Conservation (phyloP, 1,284 basidiomycete genomes). For the Ceratobasidium sp. region DNA sequence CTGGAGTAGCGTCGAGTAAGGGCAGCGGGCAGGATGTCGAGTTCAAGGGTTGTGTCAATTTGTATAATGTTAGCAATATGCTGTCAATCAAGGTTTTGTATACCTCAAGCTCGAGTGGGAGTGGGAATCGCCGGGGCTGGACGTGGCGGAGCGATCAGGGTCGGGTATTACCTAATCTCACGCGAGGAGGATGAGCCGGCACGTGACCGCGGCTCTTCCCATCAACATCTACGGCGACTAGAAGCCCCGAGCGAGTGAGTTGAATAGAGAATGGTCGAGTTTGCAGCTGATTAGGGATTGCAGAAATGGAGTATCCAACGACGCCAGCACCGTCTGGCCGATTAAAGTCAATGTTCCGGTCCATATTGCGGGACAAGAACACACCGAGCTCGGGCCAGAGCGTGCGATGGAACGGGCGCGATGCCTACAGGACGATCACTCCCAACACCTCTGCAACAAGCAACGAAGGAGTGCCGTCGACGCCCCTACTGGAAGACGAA, state of each 20-base stretch:
- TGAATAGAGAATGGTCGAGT: not conserved
- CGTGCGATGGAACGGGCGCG: conserved; percentile 74
- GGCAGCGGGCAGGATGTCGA: no score
- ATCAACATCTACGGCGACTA: not conserved
- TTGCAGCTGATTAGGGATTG: not conserved
- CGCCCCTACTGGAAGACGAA: conserved; percentile 29
- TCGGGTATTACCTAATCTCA: no score
- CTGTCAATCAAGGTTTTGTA: no score
- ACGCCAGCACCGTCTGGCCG: conserved; percentile 18
- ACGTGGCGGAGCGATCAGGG: no score
- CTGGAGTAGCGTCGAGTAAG: no score
- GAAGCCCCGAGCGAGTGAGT: not conserved
- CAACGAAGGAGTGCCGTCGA: conserved; percentile 4
- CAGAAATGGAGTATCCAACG: conserved; percentile 22
- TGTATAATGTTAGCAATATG: no score
- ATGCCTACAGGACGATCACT: conserved; percentile 66
- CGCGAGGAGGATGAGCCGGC: no score
- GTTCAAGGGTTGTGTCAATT: no score
- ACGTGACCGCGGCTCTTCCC: not conserved
- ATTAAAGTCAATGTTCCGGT: conserved; percentile 53
- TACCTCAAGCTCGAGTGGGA: no score
- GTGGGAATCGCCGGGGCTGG: no score
- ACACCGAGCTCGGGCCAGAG: conserved; percentile 76
- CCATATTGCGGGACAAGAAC: conserved; percentile 70
- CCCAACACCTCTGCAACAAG: conserved; percentile 60